Evolutionary conservation across 2,329 filamentous ascomycete species (phyloP).

Genomic region (Nothophoma quercina): DNA sequence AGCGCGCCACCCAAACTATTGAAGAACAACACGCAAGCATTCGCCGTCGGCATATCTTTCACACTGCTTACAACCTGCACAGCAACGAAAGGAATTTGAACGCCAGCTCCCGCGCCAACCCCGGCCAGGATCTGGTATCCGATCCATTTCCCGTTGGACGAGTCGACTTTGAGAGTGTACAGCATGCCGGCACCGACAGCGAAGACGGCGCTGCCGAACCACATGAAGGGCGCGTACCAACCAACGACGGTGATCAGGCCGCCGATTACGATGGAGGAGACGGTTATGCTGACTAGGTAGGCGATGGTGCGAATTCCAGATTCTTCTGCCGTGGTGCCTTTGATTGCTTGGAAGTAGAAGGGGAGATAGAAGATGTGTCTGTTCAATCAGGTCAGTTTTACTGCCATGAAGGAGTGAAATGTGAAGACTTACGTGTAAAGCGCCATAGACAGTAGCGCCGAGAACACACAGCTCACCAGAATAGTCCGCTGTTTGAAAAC

Average conservation of each 20-base stretch:
- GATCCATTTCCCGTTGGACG: slow-evolving; percentile 45
- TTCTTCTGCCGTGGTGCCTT: slow-evolving; percentile 50
- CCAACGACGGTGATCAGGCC: slow-evolving; percentile 37
- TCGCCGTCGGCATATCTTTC: slow-evolving; percentile 54
- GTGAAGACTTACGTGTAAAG: slow-evolving; percentile 42
- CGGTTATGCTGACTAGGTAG: slow-evolving; percentile 41
- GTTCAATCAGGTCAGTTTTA: neutral
- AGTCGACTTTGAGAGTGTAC: slow-evolving; percentile 43
- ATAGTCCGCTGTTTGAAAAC: slow-evolving; percentile 50
- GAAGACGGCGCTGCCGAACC: slow-evolving; percentile 45
- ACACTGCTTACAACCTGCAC: slow-evolving; percentile 52
- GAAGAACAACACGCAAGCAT: slow-evolving; percentile 63
- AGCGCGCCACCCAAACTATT: slow-evolving; percentile 72
- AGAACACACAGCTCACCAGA: slow-evolving; percentile 42
- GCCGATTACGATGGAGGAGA: slow-evolving; percentile 38
- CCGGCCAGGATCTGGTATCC: slow-evolving; percentile 51
- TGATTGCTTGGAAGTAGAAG: slow-evolving; percentile 56
- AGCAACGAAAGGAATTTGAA: slow-evolving; percentile 55
- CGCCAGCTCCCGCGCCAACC: slow-evolving; percentile 51
- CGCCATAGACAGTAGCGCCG: slow-evolving; percentile 48
- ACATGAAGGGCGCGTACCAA: slow-evolving; percentile 49
- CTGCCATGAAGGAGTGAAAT: neutral
- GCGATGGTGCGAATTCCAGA: slow-evolving; percentile 47
- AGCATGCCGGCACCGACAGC: slow-evolving; percentile 49
- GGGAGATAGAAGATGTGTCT: slow-evolving; percentile 50